phyloP scores from a whole-genome alignment of 83 land plant genomes.

The Larix sibirica region DNA sequence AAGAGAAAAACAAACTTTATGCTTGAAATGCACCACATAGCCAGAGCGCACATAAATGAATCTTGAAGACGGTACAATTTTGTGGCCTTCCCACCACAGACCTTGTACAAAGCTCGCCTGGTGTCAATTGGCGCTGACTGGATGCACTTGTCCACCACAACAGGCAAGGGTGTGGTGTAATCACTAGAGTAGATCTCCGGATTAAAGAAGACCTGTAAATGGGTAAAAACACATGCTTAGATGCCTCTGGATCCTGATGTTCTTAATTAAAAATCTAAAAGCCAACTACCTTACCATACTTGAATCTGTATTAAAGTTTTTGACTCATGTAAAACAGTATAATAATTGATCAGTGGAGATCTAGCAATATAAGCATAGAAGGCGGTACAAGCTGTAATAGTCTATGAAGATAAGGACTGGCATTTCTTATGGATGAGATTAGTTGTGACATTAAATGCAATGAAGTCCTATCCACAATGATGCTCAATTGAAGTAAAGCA shows the following conservation, averaged over 20 bases:
- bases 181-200: slow-evolving; percentile 94
- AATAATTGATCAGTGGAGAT: not conserved
- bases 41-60: not conserved
- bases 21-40: not conserved
- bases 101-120: slow-evolving; percentile 97
- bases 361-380: not conserved
- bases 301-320: not conserved
- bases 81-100: slow-evolving; percentile 10
- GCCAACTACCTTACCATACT: not conserved
- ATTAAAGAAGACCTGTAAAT: slow-evolving; percentile 81
- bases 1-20: not conserved
- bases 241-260: not conserved
- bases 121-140: slow-evolving; percentile 98
- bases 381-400: not conserved
- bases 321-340: not conserved
- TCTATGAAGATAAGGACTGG: not conserved
- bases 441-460: not conserved
- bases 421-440: not conserved
- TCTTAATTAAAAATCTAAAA: not conserved
- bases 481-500: not conserved
- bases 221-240: not conserved
- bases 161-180: slow-evolving; percentile 85
- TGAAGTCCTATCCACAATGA: not conserved
- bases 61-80: not conserved
- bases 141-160: slow-evolving; percentile 91